These are phyloP conservation scores for Polysphondylium violaceum DNA, from an alignment of 78 protist genomes.

Conservation along the genomic window DNA sequence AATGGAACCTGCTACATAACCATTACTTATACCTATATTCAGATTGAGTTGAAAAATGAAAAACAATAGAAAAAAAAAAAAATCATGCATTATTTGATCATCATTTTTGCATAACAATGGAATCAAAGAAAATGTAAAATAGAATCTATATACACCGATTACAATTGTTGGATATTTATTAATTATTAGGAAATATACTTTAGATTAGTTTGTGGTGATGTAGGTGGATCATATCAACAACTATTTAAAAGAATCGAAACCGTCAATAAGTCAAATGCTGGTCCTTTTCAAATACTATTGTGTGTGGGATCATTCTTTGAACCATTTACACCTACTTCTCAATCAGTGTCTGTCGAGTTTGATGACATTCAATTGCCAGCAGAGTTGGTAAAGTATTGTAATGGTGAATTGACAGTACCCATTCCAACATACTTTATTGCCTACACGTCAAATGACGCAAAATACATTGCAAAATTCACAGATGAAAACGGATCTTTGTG, in stretches of 20 bases:
- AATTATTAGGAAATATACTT: neutral
- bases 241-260: conserved; percentile 46
- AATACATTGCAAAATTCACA: neutral
- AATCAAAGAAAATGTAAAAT: conserved; percentile 7
- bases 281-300: conserved; percentile 64
- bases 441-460: neutral
- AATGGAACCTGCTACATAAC: too few relatives aligned
- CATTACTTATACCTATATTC: too few relatives aligned
- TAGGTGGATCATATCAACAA: conserved; percentile 45
- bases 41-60: too few relatives aligned
- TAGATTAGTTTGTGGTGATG: conserved; percentile 81
- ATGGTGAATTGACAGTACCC: neutral
- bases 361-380: neutral
- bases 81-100: too few relatives aligned
- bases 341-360: too few relatives aligned
- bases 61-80: too few relatives aligned
- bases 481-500: conserved; percentile 28
- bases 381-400: conserved; percentile 20
- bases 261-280: conserved; percentile 50
- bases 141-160: neutral
- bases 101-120: too few relatives aligned
- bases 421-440: conserved; percentile 79
- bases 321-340: neutral
- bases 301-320: conserved; percentile 83
- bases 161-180: too few relatives aligned